Evolutionary conservation across 441 rosid genomes (phyloP).

Genomic region (Croton setiger): DNA sequence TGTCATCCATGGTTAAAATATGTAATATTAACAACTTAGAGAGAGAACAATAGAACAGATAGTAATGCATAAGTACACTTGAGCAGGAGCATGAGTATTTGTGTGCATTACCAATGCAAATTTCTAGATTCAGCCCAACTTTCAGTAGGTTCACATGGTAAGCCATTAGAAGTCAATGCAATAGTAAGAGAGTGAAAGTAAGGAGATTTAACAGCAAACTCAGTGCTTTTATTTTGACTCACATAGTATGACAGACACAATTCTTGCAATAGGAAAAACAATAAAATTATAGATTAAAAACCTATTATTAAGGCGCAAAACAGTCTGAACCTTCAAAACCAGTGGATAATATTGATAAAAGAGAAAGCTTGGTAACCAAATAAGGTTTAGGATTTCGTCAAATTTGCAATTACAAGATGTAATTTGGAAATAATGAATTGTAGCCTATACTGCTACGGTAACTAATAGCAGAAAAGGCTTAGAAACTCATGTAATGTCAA

Average conservation of each 20-base stretch:
- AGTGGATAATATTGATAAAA: not conserved
- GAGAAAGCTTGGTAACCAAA: not conserved
- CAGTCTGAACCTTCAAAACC: not conserved
- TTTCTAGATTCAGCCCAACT: too few relatives aligned
- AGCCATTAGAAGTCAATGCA: not conserved
- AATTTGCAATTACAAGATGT: not conserved
- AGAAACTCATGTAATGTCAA: too few relatives aligned
- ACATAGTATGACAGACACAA: not conserved
- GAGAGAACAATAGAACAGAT: too few relatives aligned
- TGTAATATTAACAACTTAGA: too few relatives aligned
- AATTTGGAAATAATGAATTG: not conserved
- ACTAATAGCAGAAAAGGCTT: not conserved
- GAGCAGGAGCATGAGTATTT: too few relatives aligned
- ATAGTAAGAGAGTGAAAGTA: not conserved
- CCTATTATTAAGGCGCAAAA: not conserved
- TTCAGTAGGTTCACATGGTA: not conserved
- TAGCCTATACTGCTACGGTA: not conserved
- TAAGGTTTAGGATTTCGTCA: not conserved
- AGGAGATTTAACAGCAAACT: not conserved
- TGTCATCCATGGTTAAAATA: too few relatives aligned
- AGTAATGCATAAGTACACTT: too few relatives aligned
- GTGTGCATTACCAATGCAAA: too few relatives aligned
- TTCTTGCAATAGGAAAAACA: not conserved
- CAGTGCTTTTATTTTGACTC: not conserved
- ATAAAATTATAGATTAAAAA: not conserved